Evolutionary conservation across 257 asterid genomes (phyloP), one percentile per base, ranked within the genome.

Genomic region (Hygrophila difformis): DNA sequence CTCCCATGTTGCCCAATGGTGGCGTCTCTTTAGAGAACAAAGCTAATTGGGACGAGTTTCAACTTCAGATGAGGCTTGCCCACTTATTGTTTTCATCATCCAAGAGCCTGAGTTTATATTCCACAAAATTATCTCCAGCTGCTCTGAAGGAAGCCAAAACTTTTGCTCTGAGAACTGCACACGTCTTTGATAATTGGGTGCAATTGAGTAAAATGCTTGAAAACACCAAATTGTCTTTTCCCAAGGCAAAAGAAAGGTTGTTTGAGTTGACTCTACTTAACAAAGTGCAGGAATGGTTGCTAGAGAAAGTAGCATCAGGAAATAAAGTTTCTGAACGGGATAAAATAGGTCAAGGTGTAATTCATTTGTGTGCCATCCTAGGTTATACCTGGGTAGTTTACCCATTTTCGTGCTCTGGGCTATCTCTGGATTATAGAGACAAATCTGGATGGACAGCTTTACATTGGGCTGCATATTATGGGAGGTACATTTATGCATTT

Each of bases 401-500:
- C 65, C 99, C 81, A 11, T 91, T 62, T 59, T 70, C 86, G 11
- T 80, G 77, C 70, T 74, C 99, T 18, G 96, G 93, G 36, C 63
- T 91, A 59, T 82, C 99, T 3, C 18, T 91, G 71, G 93, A 91
- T 74, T 82, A 80, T 62, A 79, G 99, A 59, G 99, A 91, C 70
- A 86, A 82, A 67, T 60, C 18, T 55, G 96, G 99, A 55, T 86
- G 99, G 99, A 82, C 96, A 6, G 89, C 99, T 47, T 78, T 91
- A 62, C 99, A 91, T 52, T 86, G 93, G 95, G 99, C 99, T 48
- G 99, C 99, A 18, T 76, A 62, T 74, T 68, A 63, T 63, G 99
- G 99, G 71, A 86, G 94, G 99, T 91, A 77, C 6, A 21, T 14
- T 59, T 26, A 22, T 34, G 49, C 39, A 52, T 38, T 29, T 43